These are phyloP conservation scores for Blastomyces silverae DNA, from an alignment of 2,329 filamentous ascomycete species.

Conservation along the genomic window DNA sequence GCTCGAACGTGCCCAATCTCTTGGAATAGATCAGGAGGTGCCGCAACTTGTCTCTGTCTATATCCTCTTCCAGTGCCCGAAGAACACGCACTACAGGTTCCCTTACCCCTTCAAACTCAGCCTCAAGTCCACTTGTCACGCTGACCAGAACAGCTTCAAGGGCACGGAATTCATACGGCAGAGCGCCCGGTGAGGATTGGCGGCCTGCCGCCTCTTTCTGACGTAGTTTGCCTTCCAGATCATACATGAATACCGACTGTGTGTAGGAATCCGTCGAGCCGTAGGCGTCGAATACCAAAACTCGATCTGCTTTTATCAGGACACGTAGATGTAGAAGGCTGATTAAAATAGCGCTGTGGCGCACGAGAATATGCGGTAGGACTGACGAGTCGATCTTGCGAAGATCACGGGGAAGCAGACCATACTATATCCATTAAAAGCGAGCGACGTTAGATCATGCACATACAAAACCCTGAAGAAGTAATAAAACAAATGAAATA, in stretches of 20 bases:
- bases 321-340: slow-evolving; percentile 95
- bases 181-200: slow-evolving; percentile 48
- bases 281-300: slow-evolving; percentile 93
- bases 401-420: slow-evolving; percentile 84
- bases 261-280: slow-evolving; percentile 91
- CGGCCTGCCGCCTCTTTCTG: slow-evolving; percentile 56
- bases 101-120: slow-evolving; percentile 87
- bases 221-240: slow-evolving; percentile 83
- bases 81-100: slow-evolving; percentile 87
- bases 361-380: slow-evolving; percentile 88
- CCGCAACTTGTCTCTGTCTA: slow-evolving; percentile 87
- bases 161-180: slow-evolving; percentile 94
- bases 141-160: slow-evolving; percentile 92
- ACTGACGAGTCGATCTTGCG: slow-evolving; percentile 97
- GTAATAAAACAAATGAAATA: slow-evolving; percentile 5
- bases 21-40: slow-evolving; percentile 91
- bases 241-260: slow-evolving; percentile 96
- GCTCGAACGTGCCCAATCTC: slow-evolving; percentile 92
- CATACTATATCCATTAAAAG: slow-evolving; percentile 55
- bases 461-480: slow-evolving; percentile 5
- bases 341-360: slow-evolving; percentile 85
- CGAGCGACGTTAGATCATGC: slow-evolving; percentile 6
- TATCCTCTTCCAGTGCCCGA: slow-evolving; percentile 88
- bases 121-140: slow-evolving; percentile 84
- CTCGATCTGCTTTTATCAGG: slow-evolving; percentile 87